Evolutionary conservation across 164 flowering plant species (phyloP).

Genomic region (Kalanchoe fedtschenkoi): DNA sequence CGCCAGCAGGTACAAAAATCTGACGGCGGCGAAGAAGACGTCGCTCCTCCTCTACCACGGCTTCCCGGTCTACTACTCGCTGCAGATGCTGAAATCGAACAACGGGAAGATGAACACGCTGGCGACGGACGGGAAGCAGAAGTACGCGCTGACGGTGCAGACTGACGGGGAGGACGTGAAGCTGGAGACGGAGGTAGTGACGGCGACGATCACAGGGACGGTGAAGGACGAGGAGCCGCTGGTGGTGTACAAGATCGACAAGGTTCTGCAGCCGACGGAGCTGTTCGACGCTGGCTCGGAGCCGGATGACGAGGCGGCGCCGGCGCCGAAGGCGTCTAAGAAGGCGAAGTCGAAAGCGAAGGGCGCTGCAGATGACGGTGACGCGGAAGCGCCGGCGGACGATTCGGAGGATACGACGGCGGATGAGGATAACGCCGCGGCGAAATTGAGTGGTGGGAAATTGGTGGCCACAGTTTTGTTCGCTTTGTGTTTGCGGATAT

Average conservation of each 20-base stretch:
- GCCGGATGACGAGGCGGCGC: neutral
- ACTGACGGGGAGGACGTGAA: slow-evolving; percentile 4
- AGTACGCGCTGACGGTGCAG: slow-evolving; percentile 5
- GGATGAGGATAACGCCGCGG: neutral
- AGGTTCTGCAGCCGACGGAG: slow-evolving; percentile 8
- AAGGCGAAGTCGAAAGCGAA: neutral
- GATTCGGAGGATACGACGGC: slow-evolving; percentile 5
- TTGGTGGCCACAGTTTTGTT: neutral
- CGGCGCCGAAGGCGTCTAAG: neutral
- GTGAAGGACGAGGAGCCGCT: slow-evolving; percentile 7
- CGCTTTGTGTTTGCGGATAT: neutral
- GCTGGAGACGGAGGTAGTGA: slow-evolving; percentile 6
- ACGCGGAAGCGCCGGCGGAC: neutral
- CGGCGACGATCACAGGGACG: slow-evolving; percentile 2
- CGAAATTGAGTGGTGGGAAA: slow-evolving; percentile 1
- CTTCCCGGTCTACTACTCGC: slow-evolving; percentile 4
- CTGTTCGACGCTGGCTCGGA: neutral
- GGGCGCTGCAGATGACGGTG: neutral
- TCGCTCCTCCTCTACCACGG: slow-evolving; percentile 7
- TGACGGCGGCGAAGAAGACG: neutral
- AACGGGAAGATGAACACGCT: slow-evolving; percentile 14
- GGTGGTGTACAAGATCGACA: slow-evolving; percentile 6
- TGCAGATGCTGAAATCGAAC: slow-evolving; percentile 7
- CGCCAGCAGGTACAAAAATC: slow-evolving; percentile 4
- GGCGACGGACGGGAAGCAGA: slow-evolving; percentile 11